Evolutionary conservation across 345 rosid species (phyloP).

Genomic region (Gossypium turneri): DNA sequence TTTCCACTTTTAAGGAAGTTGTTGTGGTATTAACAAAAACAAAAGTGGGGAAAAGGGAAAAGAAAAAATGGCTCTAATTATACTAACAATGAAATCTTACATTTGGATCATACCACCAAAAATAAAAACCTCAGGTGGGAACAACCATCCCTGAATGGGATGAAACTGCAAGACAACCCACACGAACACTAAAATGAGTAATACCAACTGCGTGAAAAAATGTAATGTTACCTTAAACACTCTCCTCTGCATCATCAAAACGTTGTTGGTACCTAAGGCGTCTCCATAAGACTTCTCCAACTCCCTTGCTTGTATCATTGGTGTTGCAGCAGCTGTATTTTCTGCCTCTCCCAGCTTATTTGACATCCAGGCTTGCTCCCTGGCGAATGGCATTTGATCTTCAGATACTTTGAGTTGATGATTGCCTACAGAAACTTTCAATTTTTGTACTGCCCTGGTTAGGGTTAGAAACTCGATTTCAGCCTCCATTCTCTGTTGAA

Average conservation of each 20-base stretch:
- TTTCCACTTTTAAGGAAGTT: background rate
- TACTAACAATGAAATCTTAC: conserved; percentile 17
- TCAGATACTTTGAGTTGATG: conserved; percentile 24
- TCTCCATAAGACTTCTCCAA: too few relatives aligned
- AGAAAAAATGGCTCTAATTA: background rate
- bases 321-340: too few relatives aligned
- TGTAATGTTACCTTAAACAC: conserved; percentile 41
- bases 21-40: background rate
- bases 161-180: conserved; percentile 35
- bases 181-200: conserved; percentile 46
- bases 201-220: conserved; percentile 52
- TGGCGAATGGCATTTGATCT: conserved; percentile 36
- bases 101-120: conserved; percentile 10
- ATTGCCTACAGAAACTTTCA: conserved; percentile 33
- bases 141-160: conserved; percentile 9
- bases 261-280: conserved; percentile 41
- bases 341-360: too few relatives aligned
- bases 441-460: conserved; percentile 35
- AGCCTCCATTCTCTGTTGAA: conserved; percentile 71
- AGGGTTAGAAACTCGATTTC: conserved; percentile 64
- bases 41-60: background rate
- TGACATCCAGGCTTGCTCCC: too few relatives aligned
- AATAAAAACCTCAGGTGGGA: conserved; percentile 22
- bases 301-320: too few relatives aligned
- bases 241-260: conserved; percentile 44